A percentile compares a stretch with the other conserved stretches of the same genome.
These are phyloP conservation scores for Cutaneotrichosporon mucoides DNA, from an alignment of 1,284 basidiomycete species.

Conservation along the genomic window DNA sequence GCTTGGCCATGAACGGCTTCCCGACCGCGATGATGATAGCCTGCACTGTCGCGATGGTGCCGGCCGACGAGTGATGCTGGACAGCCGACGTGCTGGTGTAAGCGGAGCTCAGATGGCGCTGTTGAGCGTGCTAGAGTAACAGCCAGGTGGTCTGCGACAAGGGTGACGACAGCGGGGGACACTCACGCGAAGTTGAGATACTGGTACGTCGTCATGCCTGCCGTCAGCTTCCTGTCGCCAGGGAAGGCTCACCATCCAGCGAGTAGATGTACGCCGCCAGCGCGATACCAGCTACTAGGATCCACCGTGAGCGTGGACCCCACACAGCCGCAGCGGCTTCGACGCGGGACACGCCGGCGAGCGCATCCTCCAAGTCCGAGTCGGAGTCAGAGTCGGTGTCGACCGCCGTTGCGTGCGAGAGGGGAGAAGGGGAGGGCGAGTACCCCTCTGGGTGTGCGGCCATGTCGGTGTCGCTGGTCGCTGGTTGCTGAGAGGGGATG, in stretches of 20 bases:
- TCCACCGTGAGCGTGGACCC: conserved; percentile 54
- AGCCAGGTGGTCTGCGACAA: no score
- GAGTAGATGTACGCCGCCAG: conserved; percentile 72
- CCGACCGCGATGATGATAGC: conserved; percentile 60
- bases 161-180: neutral
- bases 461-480: neutral
- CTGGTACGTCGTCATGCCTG: conserved; percentile 58
- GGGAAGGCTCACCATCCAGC: conserved; percentile 53
- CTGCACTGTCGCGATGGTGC: conserved; percentile 58
- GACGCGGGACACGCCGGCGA: conserved; percentile 32
- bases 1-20: conserved; percentile 74
- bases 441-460: neutral
- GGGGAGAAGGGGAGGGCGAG: no score
- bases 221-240: neutral
- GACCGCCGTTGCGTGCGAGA: no score
- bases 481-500: no score
- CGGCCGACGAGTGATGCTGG: conserved; percentile 56
- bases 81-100: conserved; percentile 52
- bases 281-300: conserved; percentile 60
- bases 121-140: no score
- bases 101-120: neutral
- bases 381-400: neutral
- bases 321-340: conserved; percentile 43
- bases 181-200: conserved; percentile 59
- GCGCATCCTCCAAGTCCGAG: neutral